phyloP scores from a whole-genome alignment of 169 alveolate genomes.

The Plasmodium vinckei region DNA sequence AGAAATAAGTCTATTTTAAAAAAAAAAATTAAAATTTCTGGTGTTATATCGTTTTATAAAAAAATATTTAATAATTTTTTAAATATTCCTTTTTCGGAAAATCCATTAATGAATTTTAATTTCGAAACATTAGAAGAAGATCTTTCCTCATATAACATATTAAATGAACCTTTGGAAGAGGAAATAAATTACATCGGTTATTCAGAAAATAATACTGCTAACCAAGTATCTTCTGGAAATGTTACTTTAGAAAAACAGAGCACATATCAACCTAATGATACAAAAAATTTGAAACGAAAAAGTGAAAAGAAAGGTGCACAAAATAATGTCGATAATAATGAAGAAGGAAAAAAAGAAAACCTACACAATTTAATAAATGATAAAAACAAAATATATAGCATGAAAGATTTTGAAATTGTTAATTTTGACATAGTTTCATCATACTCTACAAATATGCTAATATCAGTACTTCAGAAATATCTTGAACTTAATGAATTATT shows the following conservation, averaged over 20 bases:
- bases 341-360: conserved; percentile 1
- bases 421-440: conserved; percentile 60
- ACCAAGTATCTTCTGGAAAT: background rate
- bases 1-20: conserved; percentile 42
- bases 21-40: conserved; percentile 22
- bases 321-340: background rate
- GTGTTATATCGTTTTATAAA: conserved; percentile 49
- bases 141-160: conserved; percentile 9
- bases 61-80: conserved; percentile 36
- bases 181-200: background rate
- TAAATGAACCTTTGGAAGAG: conserved; percentile 2
- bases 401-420: conserved; percentile 38
- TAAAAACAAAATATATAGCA: conserved; percentile 6
- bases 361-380: background rate
- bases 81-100: conserved; percentile 58
- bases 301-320: background rate
- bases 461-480: conserved; percentile 32
- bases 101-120: conserved; percentile 53
- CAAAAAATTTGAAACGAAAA: background rate
- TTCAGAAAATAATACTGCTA: background rate
- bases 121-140: conserved; percentile 42
- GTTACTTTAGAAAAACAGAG: background rate
- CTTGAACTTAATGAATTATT: conserved; percentile 28
- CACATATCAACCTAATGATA: background rate
- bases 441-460: conserved; percentile 36